Percentiles rank a stretch among this genome's conserved stretches.
These are phyloP conservation scores for Carex myosuroides DNA, from an alignment of 176 grass and related monocot genomes.

Conservation along the genomic window DNA sequence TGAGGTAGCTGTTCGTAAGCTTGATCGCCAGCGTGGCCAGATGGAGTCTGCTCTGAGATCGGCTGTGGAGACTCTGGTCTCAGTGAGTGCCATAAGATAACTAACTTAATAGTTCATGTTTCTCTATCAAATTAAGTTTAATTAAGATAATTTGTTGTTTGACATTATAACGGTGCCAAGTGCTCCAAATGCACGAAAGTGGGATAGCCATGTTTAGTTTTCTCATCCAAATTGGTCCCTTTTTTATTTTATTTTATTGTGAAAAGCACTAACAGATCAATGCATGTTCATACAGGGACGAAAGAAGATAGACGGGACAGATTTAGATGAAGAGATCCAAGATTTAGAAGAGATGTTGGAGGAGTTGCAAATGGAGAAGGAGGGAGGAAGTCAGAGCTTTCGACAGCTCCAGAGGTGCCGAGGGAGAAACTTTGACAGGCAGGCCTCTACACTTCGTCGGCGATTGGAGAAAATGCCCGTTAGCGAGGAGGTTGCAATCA, in stretches of 20 bases:
- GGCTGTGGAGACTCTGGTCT: constrained; percentile 60
- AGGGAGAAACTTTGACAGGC: constrained; percentile 75
- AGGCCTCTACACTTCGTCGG: constrained; percentile 66
- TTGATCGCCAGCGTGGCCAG: constrained; percentile 65
- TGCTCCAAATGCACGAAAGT: not conserved
- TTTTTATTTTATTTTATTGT: not conserved
- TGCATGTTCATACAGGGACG: constrained; percentile 40
- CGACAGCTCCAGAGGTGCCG: constrained; percentile 40
- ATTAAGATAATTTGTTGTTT: not conserved
- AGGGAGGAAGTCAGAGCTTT: constrained; percentile 33
- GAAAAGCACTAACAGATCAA: not conserved
- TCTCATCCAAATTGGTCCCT: not conserved
- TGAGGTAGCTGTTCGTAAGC: constrained; percentile 65
- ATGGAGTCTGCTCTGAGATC: constrained; percentile 62
- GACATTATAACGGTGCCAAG: not conserved
- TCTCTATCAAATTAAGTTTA: not conserved
- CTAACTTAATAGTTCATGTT: not conserved
- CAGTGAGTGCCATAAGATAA: constrained; percentile 21
- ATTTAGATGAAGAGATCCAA: constrained; percentile 56
- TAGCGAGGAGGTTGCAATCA: constrained; percentile 36
- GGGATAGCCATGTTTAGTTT: not conserved
- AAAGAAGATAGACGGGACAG: constrained; percentile 62
- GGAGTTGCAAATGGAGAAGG: constrained; percentile 53
- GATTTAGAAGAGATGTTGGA: constrained; percentile 71
- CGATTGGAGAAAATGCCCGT: constrained; percentile 56